phyloP scores from a whole-genome alignment of 2,329 filamentous ascomycete genomes.

The Metarhizium guizhouense region DNA sequence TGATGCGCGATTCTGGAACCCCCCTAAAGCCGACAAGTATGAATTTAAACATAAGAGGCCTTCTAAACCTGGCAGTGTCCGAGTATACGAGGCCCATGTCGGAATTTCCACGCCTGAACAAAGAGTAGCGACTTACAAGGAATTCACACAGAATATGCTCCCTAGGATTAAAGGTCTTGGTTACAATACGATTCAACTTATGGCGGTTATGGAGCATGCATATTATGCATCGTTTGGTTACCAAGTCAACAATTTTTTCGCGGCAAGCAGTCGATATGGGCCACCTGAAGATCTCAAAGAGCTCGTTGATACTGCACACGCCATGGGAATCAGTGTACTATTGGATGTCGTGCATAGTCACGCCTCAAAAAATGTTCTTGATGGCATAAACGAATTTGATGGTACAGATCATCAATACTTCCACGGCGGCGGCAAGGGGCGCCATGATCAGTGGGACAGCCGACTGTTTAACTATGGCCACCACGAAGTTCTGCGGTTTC shows the following conservation, averaged over 20 bases:
- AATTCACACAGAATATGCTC: conserved; percentile 89
- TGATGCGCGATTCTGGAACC: conserved; percentile 96
- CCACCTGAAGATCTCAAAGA: conserved; percentile 92
- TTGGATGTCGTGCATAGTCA: conserved; percentile 97
- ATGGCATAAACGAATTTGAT: conserved; percentile 94
- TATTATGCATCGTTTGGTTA: conserved; percentile 99
- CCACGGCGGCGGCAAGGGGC: conserved; percentile 74
- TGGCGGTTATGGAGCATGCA: conserved; percentile 99
- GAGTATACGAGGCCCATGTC: conserved; percentile 97
- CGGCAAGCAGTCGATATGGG: conserved; percentile 91
- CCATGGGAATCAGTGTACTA: conserved; percentile 81
- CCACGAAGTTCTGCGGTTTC: conserved; percentile 91
- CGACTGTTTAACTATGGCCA: conserved; percentile 93
- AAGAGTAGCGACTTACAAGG: conserved; percentile 88
- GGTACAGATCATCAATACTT: conserved; percentile 94
- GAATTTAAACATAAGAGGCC: conserved; percentile 76
- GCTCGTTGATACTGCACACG: conserved; percentile 88
- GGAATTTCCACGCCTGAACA: conserved; percentile 91
- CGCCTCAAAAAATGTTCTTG: conserved; percentile 92
- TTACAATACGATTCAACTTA: conserved; percentile 96
- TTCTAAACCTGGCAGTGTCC: conserved; percentile 73
- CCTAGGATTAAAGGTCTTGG: conserved; percentile 83
- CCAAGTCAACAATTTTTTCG: conserved; percentile 98
- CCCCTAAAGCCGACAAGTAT: conserved; percentile 66
- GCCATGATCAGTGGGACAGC: conserved; percentile 92